Evolutionary conservation across 768 basidiomycete genomes (phyloP), one percentile per base, ranked within the genome.

Genomic region (Rhodotorula sphaerocarpa): DNA sequence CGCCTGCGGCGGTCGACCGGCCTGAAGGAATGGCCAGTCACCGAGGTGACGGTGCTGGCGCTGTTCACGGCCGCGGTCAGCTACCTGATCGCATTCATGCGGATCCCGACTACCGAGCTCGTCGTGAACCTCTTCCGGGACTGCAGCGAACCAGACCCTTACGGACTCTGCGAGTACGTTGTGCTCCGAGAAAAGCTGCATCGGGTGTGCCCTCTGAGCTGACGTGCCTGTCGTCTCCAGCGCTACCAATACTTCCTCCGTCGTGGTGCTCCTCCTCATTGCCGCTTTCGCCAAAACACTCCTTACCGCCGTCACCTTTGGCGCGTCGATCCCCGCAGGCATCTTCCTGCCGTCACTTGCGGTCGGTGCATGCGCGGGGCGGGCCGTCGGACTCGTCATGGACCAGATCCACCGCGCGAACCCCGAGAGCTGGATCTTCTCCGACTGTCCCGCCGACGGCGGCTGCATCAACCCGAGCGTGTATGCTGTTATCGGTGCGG

Each of bases 281-380:
- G 86, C 91, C 14, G 82, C 93, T 79, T 56, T 90, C 50, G 83
- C 90, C 70, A 92, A 91, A 73, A 86, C 84, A 3, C 80, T 79
- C 3, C 75, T 95, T 59, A 91, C 90, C 0, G 78, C 90, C 55
- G 80, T 93, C 47, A 96, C 93, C 0, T 96, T 96, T 64, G 95
- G 93, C 11, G 88, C 93, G 77, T 88, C 86, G 71, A 71, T 91
- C 15, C 89, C 89, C 48, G 90, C 91, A 15, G 93, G 93, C 7
- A 92, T 99, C 67, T 96, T 99, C 76, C 88, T 99, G 31, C 93
- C 93, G 0, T 89, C 90, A 0, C 82, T 97, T 14, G 90, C 75
- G 20, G 90, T 95, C n/a, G 92, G 93, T 31, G 91, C 92, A 0
- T 93, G 90, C 73, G 88, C 87, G 33, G 93, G 93, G 2, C 82